A percentile compares a stretch with the other conserved stretches of the same genome.
phyloP scores from a whole-genome alignment of 2,329 filamentous ascomycete species.

The Emericellopsis cladophorae region DNA sequence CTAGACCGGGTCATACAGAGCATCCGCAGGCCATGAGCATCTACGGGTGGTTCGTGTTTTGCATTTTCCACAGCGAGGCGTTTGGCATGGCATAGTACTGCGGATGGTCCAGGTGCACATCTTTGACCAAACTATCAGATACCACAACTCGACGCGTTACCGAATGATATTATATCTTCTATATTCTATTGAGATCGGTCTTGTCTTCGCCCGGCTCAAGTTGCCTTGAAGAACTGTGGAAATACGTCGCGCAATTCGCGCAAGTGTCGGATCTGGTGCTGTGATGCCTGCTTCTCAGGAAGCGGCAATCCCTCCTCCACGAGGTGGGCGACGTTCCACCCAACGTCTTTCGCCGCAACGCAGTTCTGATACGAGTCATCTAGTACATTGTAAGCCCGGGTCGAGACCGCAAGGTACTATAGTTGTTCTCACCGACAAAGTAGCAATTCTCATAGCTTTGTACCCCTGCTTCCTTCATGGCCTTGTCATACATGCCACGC shows the following conservation, averaged over 20 bases:
- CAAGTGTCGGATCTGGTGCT: conserved; percentile 64
- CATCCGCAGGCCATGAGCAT: conserved; percentile 41
- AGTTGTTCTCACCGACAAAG: conserved; percentile 66
- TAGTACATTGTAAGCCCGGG: conserved; percentile 15
- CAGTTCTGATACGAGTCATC: conserved; percentile 86
- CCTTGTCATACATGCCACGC: conserved; percentile 72
- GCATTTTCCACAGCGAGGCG: conserved; percentile 13
- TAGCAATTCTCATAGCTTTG: conserved; percentile 62
- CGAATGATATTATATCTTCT: no score
- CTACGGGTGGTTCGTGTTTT: background rate
- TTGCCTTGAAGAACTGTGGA: conserved; percentile 71
- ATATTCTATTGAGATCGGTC: background rate
- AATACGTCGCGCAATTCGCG: conserved; percentile 65
- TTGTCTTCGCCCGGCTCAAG: conserved; percentile 4
- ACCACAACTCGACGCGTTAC: no score
- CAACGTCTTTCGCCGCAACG: conserved; percentile 59
- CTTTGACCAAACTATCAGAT: background rate
- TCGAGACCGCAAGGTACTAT: no score
- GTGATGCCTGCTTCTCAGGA: conserved; percentile 52
- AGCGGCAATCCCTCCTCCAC: conserved; percentile 61
- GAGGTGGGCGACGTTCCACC: conserved; percentile 79
- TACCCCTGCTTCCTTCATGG: conserved; percentile 72
- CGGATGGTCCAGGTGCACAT: no score
- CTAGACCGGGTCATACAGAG: conserved; percentile 49
- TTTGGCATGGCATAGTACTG: conserved; percentile 5